Conservation (phyloP, 495 filamentous ascomycete genomes). For the Xylaria bambusicola region DNA sequence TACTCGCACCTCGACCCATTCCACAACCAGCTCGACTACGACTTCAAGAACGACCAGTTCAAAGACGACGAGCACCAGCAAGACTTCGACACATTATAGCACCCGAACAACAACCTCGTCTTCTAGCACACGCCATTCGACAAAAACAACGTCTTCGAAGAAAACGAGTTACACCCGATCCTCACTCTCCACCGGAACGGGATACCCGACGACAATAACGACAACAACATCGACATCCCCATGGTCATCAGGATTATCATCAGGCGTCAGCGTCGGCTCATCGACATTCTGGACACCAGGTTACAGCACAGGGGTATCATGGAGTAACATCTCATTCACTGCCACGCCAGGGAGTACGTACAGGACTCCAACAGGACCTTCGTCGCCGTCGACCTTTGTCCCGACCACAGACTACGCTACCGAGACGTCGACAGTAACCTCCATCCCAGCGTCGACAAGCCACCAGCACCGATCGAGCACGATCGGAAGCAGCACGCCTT, state of each 20-base stretch:
- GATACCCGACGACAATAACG: not conserved
- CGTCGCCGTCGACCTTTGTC: not conserved
- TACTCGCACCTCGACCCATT: not conserved
- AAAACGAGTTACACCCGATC: not conserved
- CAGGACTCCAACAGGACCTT: constrained; percentile 2
- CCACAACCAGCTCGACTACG: not conserved
- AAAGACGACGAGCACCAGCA: not conserved
- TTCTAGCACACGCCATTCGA: not conserved
- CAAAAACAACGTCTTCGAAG: not conserved
- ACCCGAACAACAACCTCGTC: not conserved
- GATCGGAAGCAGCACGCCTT: not conserved
- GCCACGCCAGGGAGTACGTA: constrained; percentile 4
- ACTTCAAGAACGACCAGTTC: not conserved
- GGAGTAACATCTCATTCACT: constrained; percentile 15
- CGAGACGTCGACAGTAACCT: constrained; percentile 13
- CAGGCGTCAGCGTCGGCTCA: constrained; percentile 1
- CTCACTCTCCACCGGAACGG: not conserved
- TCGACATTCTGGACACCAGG: not conserved
- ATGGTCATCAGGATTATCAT: not conserved
- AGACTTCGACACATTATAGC: not conserved
- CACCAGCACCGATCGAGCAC: not conserved
- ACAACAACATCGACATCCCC: not conserved
- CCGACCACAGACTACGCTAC: not conserved
- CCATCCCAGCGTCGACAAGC: constrained; percentile 1
- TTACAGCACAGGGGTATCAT: not conserved